Conservation (phyloP, 2,329 filamentous ascomycete species). For the Cladosporium oxysporum region DNA sequence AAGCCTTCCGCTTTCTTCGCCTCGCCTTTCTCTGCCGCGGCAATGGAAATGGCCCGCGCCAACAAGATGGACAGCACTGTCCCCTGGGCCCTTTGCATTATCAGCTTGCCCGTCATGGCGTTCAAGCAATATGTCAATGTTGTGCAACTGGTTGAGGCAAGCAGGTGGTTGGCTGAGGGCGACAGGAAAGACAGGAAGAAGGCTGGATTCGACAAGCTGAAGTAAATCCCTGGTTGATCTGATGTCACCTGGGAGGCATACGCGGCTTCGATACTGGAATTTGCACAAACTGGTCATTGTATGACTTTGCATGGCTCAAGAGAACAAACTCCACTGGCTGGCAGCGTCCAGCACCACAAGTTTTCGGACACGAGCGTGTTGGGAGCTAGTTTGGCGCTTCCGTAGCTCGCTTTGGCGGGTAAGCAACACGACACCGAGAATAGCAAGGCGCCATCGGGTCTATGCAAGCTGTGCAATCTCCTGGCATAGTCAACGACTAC, state of each 20-base stretch:
- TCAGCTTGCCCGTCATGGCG: slow-evolving; percentile 84
- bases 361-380: background rate
- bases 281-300: background rate
- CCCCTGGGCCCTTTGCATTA: slow-evolving; percentile 77
- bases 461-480: background rate
- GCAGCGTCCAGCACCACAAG: background rate
- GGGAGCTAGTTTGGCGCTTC: slow-evolving; percentile 16
- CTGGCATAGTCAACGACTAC: background rate
- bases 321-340: background rate
- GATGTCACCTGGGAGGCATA: background rate
- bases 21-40: slow-evolving; percentile 87
- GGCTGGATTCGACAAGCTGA: slow-evolving; percentile 20
- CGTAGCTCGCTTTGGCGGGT: slow-evolving; percentile 10
- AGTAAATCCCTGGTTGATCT: background rate
- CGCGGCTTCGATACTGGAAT: background rate
- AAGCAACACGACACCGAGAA: background rate
- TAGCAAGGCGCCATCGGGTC: background rate
- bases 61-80: slow-evolving; percentile 71
- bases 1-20: slow-evolving; percentile 74
- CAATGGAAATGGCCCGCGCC: slow-evolving; percentile 83
- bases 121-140: slow-evolving; percentile 94
- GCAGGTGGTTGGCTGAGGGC: slow-evolving; percentile 89
- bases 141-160: slow-evolving; percentile 90
- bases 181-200: slow-evolving; percentile 53
- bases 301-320: background rate